These are phyloP conservation scores for Lactarius trivialis DNA, from an alignment of 768 basidiomycete genomes.

Conservation along the genomic window DNA sequence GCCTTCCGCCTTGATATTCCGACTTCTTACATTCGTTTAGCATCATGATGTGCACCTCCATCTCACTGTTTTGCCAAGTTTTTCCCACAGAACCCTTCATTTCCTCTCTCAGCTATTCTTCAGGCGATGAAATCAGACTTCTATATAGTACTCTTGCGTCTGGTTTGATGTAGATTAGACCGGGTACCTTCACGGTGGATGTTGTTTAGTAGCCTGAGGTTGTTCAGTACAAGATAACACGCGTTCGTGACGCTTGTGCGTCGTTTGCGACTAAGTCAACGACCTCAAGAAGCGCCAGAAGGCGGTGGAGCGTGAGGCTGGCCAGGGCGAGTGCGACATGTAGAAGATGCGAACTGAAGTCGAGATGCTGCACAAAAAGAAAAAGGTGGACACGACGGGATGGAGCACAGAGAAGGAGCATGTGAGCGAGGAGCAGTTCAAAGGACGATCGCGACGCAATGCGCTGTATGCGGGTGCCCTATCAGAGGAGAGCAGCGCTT, in stretches of 20 bases:
- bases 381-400: conserved; percentile 52
- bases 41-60: neutral
- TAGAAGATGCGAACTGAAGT: conserved; percentile 52
- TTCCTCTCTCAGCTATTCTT: neutral
- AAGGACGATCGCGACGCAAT: conserved; percentile 51
- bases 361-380: conserved; percentile 44
- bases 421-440: conserved; percentile 44
- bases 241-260: too few species aligned
- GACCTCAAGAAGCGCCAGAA: conserved; percentile 74
- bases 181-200: neutral
- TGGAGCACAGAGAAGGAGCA: conserved; percentile 77
- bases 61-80: neutral
- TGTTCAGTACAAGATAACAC: neutral
- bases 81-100: neutral
- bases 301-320: conserved; percentile 77
- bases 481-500: neutral
- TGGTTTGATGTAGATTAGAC: neutral
- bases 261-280: neutral
- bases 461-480: conserved; percentile 53
- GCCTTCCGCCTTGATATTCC: neutral
- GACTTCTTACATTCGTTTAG: neutral
- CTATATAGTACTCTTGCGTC: neutral
- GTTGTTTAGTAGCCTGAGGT: neutral
- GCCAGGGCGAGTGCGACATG: conserved; percentile 65
- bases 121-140: neutral